Base-by-base conservation (phyloP, 2,329 filamentous ascomycete genomes). In the Colletotrichum sp. region DNA sequence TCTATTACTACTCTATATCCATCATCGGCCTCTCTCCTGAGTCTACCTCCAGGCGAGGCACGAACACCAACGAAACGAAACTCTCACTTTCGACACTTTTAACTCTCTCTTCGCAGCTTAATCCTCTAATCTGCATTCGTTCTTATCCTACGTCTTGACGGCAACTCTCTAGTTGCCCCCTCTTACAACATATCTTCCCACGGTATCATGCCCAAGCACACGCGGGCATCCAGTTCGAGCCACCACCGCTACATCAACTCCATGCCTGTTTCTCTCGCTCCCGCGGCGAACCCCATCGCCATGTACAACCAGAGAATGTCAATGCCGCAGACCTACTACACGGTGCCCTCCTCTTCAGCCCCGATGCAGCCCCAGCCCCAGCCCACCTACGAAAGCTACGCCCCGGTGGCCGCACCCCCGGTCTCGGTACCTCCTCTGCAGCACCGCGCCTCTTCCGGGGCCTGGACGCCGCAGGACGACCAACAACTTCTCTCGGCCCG, bases 401-500 rank as follows among this genome's bases (percentile, higher is more conserved):
- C 84, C 49, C 79, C 80, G n/a, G 79, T 80, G 12, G 78, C 83
- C 39, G 77, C 80, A 63, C 84, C 84, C 67, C 72, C 82, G 71
- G 75, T 83, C 73, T 69, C 84, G 81, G 8, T 85, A 81, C 78
- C 85, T 30, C 81, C 85, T 5, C 82, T 85, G 59, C 87, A 87
- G 44, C 86, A 90, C 78, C 89, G 92, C 64, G 87, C 91, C 28
- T 91, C 91, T 39, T 92, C 91, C 1, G 91, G 91, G 10, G 92
- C 93, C 1, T 98, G 95, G 95, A 93, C 91, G 36, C 87, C 90
- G 2, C 89, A 92, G 64, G 95, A 97, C 79, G 95, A 98, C 84
- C 90, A 94, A 80, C 91, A 91, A 49, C 90, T 98, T 59, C 88
- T 96, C 77, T 86, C 88, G 59, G 94, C 95, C 18, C 91, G 95